phyloP scores from a whole-genome alignment of 495 filamentous ascomycete genomes.

The Jackrogersella multiformis region DNA sequence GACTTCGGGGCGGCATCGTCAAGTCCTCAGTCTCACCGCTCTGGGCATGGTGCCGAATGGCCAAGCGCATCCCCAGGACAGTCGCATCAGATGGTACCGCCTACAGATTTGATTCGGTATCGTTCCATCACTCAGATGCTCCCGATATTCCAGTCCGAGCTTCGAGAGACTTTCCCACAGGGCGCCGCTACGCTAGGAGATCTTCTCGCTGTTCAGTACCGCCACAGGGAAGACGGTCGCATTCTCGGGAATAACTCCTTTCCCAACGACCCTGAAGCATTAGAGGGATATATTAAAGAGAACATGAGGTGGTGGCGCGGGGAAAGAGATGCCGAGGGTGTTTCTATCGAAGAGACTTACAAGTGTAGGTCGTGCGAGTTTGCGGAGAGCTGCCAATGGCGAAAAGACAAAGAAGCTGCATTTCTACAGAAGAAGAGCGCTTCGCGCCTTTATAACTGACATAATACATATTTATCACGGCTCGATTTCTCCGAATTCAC shows the following conservation, averaged over 20 bases:
- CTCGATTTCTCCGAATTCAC: background rate
- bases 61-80: background rate
- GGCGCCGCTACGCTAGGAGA: conserved; percentile 60
- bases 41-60: background rate
- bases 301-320: conserved; percentile 91
- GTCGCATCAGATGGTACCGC: conserved; percentile 39
- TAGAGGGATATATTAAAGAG: conserved; percentile 71
- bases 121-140: conserved; percentile 52
- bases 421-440: conserved; percentile 36
- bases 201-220: conserved; percentile 73
- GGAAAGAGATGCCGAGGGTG: conserved; percentile 77
- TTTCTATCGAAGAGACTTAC: conserved; percentile 86
- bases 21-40: background rate
- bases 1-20: conserved; percentile 24
- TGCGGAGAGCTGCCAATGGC: conserved; percentile 63
- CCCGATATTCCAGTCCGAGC: conserved; percentile 53
- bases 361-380: conserved; percentile 79
- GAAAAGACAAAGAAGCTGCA: conserved; percentile 49
- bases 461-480: background rate
- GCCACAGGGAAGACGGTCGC: conserved; percentile 57
- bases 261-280: conserved; percentile 67
- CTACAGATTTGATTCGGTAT: conserved; percentile 56
- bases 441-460: background rate
- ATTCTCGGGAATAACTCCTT: conserved; percentile 76
- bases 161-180: conserved; percentile 65